Percentiles rank a stretch among this genome's conserved stretches.
Conservation (phyloP, 179 eudicot species). For the Vitellaria paradoxa region DNA sequence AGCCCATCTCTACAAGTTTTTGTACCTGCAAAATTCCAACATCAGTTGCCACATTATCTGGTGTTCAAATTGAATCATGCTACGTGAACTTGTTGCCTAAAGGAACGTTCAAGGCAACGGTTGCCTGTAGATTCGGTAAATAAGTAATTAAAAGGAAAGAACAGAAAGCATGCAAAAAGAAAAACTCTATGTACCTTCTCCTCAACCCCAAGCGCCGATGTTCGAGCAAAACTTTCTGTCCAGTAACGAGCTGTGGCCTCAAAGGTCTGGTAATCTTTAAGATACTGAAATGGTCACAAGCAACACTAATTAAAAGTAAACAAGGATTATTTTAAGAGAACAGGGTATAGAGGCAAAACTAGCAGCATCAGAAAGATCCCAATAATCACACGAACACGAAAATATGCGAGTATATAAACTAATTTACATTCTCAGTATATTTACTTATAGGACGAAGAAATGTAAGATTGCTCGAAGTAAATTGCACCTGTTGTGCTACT, state of each 20-base stretch:
- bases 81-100: background rate
- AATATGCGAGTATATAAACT: no score
- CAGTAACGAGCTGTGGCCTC: conserved; percentile 90
- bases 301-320: background rate
- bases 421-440: no score
- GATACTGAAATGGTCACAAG: conserved; percentile 49
- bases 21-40: no score
- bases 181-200: conserved; percentile 54
- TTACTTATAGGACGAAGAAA: no score
- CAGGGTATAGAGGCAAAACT: background rate
- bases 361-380: background rate
- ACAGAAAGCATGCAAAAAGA: background rate
- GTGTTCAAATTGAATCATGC: background rate
- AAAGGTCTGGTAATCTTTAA: conserved; percentile 70
- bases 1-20: no score
- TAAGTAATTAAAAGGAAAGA: background rate
- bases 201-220: conserved; percentile 65
- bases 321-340: background rate
- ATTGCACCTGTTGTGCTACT: conserved; percentile 83
- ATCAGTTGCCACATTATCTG: no score
- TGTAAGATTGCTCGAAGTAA: conserved; percentile 4
- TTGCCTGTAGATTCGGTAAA: no score
- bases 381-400: background rate
- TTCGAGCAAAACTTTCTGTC: conserved; percentile 88
- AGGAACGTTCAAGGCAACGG: background rate